phyloP scores from a whole-genome alignment of 2,329 filamentous ascomycete species.

The Colletotrichum sojae region DNA sequence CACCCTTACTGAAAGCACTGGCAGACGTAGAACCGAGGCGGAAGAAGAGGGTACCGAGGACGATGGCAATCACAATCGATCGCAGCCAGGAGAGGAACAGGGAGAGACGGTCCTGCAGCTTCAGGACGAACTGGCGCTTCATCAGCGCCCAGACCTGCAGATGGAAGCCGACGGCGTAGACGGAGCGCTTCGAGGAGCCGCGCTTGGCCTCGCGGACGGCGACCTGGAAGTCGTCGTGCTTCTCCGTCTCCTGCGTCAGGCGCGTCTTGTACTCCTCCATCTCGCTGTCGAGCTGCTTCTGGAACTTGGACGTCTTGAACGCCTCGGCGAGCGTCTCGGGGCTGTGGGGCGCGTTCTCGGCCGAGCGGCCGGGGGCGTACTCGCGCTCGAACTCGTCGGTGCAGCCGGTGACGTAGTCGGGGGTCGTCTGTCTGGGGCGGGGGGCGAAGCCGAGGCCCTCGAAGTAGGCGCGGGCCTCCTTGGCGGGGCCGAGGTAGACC shows the following conservation, averaged over 20 bases:
- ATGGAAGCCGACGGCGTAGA: conserved; percentile 88
- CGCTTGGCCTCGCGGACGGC: conserved; percentile 86
- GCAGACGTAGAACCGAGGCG: conserved; percentile 75
- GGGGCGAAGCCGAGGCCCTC: conserved; percentile 82
- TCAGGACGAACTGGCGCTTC: conserved; percentile 87
- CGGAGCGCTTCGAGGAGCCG: conserved; percentile 79
- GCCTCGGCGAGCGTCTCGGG: conserved; percentile 77
- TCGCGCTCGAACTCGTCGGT: conserved; percentile 88
- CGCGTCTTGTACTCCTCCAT: conserved; percentile 78
- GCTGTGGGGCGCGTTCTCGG: conserved; percentile 76
- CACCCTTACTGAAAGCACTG: conserved; percentile 85
- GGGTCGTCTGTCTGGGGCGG: conserved; percentile 83
- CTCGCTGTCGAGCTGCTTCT: conserved; percentile 71
- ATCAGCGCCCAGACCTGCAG: conserved; percentile 87
- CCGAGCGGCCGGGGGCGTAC: conserved; percentile 77
- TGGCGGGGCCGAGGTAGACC: conserved; percentile 80
- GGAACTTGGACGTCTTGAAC: conserved; percentile 76
- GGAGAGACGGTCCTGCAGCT: conserved; percentile 88
- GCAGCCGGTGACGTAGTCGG: conserved; percentile 86
- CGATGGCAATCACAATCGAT: conserved; percentile 80
- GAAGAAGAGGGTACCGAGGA: conserved; percentile 85
- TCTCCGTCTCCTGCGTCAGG: conserved; percentile 74
- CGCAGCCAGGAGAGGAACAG: conserved; percentile 79
- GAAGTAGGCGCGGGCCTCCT: conserved; percentile 80
- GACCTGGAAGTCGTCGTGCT: conserved; percentile 81